Percentiles rank a stretch among this genome's conserved stretches.
Evolutionary conservation across 2,329 filamentous ascomycete species (phyloP).

Genomic region (Fusarium sp.): DNA sequence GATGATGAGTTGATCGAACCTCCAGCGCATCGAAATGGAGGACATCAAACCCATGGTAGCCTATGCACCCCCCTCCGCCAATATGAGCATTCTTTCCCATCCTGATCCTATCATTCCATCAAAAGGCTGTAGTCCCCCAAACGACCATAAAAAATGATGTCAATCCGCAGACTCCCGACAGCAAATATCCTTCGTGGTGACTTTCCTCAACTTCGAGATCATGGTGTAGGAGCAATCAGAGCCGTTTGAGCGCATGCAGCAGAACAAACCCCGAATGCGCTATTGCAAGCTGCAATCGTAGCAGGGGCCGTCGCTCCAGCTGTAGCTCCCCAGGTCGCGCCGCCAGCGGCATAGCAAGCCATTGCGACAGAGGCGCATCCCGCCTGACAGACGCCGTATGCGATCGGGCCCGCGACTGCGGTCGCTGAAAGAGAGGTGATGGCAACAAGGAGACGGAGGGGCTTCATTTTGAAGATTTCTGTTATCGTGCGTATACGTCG

Average conservation of each 20-base stretch:
- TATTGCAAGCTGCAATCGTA: not conserved
- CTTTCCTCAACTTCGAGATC: not conserved
- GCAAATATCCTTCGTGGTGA: no score
- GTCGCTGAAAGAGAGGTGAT: fast-evolving
- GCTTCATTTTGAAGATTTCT: not conserved
- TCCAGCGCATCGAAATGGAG: not conserved
- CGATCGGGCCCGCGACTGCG: not conserved
- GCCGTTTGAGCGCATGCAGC: not conserved
- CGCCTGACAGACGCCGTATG: not conserved
- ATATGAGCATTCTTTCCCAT: no score
- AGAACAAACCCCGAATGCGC: constrained; percentile 5
- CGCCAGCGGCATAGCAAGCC: constrained; percentile 1
- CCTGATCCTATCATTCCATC: not conserved
- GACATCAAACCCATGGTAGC: not conserved
- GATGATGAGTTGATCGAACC: not conserved
- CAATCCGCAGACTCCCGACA: not conserved
- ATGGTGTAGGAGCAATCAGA: not conserved
- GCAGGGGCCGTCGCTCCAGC: not conserved
- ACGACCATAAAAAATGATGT: not conserved
- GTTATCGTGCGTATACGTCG: not conserved
- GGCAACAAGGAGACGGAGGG: fast-evolving
- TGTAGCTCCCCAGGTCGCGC: constrained; percentile 1
- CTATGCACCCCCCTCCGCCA: no score
- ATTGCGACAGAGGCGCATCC: not conserved
- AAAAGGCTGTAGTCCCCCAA: no score